Conservation (phyloP, 75 land plant species). For the Gnetum montanum region DNA sequence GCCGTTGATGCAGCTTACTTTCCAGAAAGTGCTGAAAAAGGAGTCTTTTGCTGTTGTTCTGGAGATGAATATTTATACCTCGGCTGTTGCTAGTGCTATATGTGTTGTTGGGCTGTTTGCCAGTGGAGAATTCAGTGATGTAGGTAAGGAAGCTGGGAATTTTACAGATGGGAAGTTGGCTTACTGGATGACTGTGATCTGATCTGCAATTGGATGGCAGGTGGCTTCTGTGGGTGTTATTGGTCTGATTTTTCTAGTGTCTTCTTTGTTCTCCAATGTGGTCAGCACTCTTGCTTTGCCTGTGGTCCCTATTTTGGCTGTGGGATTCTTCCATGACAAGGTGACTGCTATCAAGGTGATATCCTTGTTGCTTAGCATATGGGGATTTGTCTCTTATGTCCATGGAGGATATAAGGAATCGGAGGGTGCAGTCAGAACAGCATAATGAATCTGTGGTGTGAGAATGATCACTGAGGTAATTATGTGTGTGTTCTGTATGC, state of each 20-base stretch:
- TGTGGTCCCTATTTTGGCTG: conserved; percentile 32
- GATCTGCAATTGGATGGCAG: conserved; percentile 41
- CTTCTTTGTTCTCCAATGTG: conserved; percentile 41
- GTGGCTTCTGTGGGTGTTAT: conserved; percentile 14
- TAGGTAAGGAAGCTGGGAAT: conserved; percentile 20
- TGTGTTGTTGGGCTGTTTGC: conserved; percentile 28
- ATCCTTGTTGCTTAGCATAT: conserved; percentile 35
- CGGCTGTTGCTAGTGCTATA: conserved; percentile 11
- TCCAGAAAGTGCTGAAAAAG: conserved; percentile 18
- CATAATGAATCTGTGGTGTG: too few species aligned
- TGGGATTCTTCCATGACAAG: conserved; percentile 39
- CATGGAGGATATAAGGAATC: conserved; percentile 8
- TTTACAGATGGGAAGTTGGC: conserved; percentile 23
- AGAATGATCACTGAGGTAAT: too few species aligned
- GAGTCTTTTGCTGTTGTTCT: conserved; percentile 16
- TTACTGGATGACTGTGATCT: conserved; percentile 28
- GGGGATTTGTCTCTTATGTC: conserved; percentile 55
- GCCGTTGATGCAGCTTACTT: conserved; percentile 30
- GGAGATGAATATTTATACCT: conserved; percentile 21
- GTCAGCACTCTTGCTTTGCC: conserved; percentile 36
- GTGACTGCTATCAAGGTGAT: conserved; percentile 35
- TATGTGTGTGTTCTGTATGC: too few species aligned
- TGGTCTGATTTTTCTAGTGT: conserved; percentile 30
- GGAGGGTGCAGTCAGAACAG: not conserved
- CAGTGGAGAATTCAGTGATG: conserved; percentile 28